Evolutionary conservation across 306 rosid species (phyloP).

Genomic region (Cicer arietinum): DNA sequence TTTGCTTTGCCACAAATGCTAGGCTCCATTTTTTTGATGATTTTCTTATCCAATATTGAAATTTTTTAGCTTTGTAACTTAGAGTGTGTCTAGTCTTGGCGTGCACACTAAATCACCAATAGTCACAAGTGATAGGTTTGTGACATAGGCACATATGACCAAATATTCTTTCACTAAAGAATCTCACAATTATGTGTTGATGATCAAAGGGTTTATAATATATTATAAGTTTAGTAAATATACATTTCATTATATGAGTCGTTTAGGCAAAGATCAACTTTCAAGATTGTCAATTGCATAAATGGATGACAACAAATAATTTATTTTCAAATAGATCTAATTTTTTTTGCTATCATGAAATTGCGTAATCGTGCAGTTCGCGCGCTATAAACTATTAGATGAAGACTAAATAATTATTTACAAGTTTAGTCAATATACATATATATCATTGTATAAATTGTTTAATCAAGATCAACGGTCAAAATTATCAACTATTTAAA

Average conservation of each 20-base stretch:
- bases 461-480: background rate
- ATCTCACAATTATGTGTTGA: background rate
- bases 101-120: constrained; percentile 48
- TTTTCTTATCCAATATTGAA: constrained; percentile 54
- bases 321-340: background rate
- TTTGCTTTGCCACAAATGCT: constrained; percentile 43
- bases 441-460: background rate
- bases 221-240: background rate
- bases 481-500: background rate
- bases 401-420: background rate
- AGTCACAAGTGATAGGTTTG: constrained; percentile 35
- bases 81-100: constrained; percentile 46
- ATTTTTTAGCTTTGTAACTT: constrained; percentile 41
- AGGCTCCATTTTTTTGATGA: constrained; percentile 46
- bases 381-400: background rate
- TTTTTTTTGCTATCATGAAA: background rate
- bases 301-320: background rate
- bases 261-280: background rate
- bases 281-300: background rate
- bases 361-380: background rate
- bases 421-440: background rate
- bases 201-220: background rate
- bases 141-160: constrained; percentile 32
- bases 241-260: background rate
- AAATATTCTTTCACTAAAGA: background rate